Evolutionary conservation across 2,329 filamentous ascomycete species (phyloP), one percentile per base, ranked within the genome.

Genomic region (Dothidotthia symphoricarpi): DNA sequence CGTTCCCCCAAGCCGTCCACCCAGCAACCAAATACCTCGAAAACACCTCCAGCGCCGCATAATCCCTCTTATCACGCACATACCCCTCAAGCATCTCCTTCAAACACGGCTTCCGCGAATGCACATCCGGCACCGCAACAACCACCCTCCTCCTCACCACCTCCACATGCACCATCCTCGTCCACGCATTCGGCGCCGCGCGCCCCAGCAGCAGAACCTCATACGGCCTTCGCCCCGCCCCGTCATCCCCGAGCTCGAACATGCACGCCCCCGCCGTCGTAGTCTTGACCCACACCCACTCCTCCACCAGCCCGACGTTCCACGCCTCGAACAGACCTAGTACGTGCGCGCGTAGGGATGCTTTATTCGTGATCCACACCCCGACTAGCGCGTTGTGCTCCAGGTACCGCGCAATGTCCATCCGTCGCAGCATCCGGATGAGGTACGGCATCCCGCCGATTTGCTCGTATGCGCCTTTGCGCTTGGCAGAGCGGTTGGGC

Each of bases 211-310:
- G 66, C 16, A 90, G 64, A 32, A 83, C 73, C 65, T 93, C 87
- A 75, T 86, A 91, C 0, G 87, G 86, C 65, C 83, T 88, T 47
- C 85, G 75, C 82, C 82, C 86, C 2, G 64, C 44, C 3, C 78
- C 78, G 22, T 82, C 75, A 3, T 78, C 78, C 22, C 82, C 75
- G 2, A 86, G 38, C 22, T 75, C 64, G 41, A 77, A 78, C 17
- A 89, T 72, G 0, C 85, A 82, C 58, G 85, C 79, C 0, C 86
- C 86, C 0, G 62, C 49, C 0, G 64, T 63, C 0, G 86, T 87
- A 9, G 85, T 75, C 63, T 93, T 93, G 32, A 90, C 63, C 86
- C 86, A 93, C 2, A 81, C 74, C 86, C 86, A 91, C 59, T 90
- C 84, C 32, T 82, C 78, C 0, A 79, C 71, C 9, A 80, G 58